Evolutionary conservation across 2,329 filamentous ascomycete species (phyloP).

Genomic region (Phialocephala sp.): DNA sequence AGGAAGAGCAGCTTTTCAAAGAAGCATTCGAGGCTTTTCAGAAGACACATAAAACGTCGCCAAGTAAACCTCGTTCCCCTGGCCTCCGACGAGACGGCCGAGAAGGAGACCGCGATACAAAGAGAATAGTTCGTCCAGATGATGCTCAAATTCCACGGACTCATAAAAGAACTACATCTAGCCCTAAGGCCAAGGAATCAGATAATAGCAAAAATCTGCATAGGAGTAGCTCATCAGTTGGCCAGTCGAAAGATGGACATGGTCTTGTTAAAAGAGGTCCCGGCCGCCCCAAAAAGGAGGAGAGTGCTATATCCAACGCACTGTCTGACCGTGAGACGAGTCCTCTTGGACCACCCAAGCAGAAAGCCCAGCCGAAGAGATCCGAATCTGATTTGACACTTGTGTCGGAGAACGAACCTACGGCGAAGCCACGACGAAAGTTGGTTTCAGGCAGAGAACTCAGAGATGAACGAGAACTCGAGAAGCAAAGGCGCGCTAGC

Average conservation of each 20-base stretch:
- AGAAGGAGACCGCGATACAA: slow-evolving; percentile 40
- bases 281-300: slow-evolving; percentile 60
- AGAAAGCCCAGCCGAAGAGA: slow-evolving; percentile 55
- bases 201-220: slow-evolving; percentile 32
- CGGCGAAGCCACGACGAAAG: slow-evolving; percentile 65
- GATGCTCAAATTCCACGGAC: slow-evolving; percentile 34
- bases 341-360: slow-evolving; percentile 49
- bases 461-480: slow-evolving; percentile 61
- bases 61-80: slow-evolving; percentile 57
- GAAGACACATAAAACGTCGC: slow-evolving; percentile 54
- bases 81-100: slow-evolving; percentile 48
- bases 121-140: slow-evolving; percentile 30
- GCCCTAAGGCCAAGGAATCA: slow-evolving; percentile 32
- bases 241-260: slow-evolving; percentile 33
- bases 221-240: slow-evolving; percentile 29
- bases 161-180: slow-evolving; percentile 37
- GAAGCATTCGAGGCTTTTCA: slow-evolving; percentile 72
- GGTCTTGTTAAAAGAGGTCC: slow-evolving; percentile 49
- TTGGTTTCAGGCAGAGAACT: slow-evolving; percentile 68
- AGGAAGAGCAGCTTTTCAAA: slow-evolving; percentile 83
- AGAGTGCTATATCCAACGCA: slow-evolving; percentile 24
- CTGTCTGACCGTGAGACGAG: slow-evolving; percentile 39
- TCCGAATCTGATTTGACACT: slow-evolving; percentile 59
- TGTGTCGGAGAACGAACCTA: slow-evolving; percentile 53
- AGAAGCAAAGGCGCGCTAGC: slow-evolving; percentile 58